phyloP scores from a whole-genome alignment of 139 green algal species.

The Coccomyxa sp. region DNA sequence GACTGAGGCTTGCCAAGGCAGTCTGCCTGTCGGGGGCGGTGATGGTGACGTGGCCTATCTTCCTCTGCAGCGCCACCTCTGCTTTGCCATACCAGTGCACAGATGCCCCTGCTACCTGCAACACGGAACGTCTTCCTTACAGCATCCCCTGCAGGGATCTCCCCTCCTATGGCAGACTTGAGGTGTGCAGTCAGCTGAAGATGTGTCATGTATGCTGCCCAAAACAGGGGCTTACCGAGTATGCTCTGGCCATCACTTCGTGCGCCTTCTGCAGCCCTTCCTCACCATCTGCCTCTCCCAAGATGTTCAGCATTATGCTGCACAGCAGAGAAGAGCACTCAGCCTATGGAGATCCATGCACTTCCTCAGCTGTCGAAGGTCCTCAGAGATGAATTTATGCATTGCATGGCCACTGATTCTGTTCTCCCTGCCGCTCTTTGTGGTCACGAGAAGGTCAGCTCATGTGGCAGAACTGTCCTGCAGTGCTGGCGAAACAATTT shows the following conservation, averaged over 20 bases:
- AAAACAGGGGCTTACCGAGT: too few relatives aligned
- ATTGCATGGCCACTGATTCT: too few relatives aligned
- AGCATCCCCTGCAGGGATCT: too few relatives aligned
- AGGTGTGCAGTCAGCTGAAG: too few relatives aligned
- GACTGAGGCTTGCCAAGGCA: slow-evolving; percentile 41
- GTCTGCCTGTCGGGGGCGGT: slow-evolving; percentile 37
- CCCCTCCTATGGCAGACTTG: too few relatives aligned
- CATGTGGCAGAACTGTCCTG: slow-evolving; percentile 71
- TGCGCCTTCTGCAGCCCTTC: slow-evolving; percentile 63
- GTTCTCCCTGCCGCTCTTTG: too few relatives aligned
- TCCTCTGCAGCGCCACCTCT: slow-evolving; percentile 51
- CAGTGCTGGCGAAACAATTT: background rate
- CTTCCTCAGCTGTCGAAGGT: too few relatives aligned
- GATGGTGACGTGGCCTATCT: slow-evolving; percentile 93
- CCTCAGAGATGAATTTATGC: too few relatives aligned
- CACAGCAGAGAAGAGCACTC: too few relatives aligned
- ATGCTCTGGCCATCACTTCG: slow-evolving; percentile 65
- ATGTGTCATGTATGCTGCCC: too few relatives aligned
- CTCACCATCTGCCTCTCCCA: slow-evolving; percentile 74
- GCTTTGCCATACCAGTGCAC: slow-evolving; percentile 97
- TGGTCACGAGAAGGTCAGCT: slow-evolving; percentile 26
- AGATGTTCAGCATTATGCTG: slow-evolving; percentile 66
- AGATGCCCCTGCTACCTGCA: slow-evolving; percentile 31
- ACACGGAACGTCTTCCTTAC: too few relatives aligned
- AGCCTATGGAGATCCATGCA: too few relatives aligned